Conservation (phyloP, 2,329 filamentous ascomycete species). For the Fusarium coicis region DNA sequence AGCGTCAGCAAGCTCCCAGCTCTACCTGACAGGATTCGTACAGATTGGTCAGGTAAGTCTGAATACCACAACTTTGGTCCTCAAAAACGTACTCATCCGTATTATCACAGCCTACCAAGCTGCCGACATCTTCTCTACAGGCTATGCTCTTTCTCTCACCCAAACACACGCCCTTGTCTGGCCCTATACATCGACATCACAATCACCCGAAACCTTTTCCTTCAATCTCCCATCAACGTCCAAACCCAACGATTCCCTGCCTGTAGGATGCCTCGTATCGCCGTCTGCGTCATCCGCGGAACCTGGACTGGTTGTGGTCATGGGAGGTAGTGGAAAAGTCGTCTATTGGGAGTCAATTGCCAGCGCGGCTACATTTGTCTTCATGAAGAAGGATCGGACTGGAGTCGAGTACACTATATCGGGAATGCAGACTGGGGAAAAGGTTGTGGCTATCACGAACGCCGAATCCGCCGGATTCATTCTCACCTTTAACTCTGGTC, state of each 20-base stretch:
- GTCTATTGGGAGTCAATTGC: conserved; percentile 97
- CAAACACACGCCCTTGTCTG: conserved; percentile 87
- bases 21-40: conserved; percentile 80
- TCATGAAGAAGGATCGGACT: conserved; percentile 83
- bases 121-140: conserved; percentile 73
- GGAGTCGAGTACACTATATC: conserved; percentile 80
- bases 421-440: conserved; percentile 82
- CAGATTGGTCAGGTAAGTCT: conserved; percentile 71
- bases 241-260: conserved; percentile 76
- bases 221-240: conserved; percentile 82
- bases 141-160: conserved; percentile 83
- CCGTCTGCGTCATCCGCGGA: conserved; percentile 81
- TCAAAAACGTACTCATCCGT: conserved; percentile 25
- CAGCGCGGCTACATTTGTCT: conserved; percentile 83
- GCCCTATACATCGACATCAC: conserved; percentile 79
- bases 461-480: conserved; percentile 89
- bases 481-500: conserved; percentile 84
- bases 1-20: conserved; percentile 86
- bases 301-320: conserved; percentile 86
- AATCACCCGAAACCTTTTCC: conserved; percentile 79
- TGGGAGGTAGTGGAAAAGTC: conserved; percentile 84
- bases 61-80: background rate
- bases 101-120: conserved; percentile 66
- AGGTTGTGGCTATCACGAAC: conserved; percentile 79
- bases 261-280: conserved; percentile 84